These are phyloP conservation scores for Sporothrix schenckii DNA, from an alignment of 2,329 filamentous ascomycete genomes.

Conservation along the genomic window DNA sequence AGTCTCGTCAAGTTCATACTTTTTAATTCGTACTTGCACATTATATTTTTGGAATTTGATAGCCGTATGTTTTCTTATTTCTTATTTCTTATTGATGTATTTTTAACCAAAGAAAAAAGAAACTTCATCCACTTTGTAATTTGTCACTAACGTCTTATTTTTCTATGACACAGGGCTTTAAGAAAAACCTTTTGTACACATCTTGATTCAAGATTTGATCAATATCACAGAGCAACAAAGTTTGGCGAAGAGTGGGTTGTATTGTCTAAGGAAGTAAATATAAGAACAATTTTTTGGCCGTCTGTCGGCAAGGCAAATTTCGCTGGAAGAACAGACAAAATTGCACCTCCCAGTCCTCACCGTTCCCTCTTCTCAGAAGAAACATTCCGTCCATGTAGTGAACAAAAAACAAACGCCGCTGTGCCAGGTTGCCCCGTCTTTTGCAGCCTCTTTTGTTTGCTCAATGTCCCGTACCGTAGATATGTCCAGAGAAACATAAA, in stretches of 20 bases:
- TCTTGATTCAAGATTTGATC: not conserved
- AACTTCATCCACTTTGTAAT: no score
- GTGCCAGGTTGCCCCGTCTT: not conserved
- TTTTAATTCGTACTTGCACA: no score
- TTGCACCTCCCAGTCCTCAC: slow-evolving; percentile 18
- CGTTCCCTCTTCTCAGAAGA: slow-evolving; percentile 18
- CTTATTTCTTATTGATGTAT: no score
- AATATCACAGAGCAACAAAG: not conserved
- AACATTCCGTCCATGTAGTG: not conserved
- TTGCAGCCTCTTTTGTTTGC: not conserved
- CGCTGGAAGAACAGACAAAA: slow-evolving; percentile 22
- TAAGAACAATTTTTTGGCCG: slow-evolving; percentile 31
- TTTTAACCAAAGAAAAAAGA: no score
- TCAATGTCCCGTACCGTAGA: slow-evolving; percentile 7
- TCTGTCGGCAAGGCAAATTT: slow-evolving; percentile 10
- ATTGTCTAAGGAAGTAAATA: slow-evolving; percentile 29
- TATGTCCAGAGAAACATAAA: slow-evolving; percentile 24
- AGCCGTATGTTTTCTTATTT: no score
- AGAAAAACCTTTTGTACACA: no score
- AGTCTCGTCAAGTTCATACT: no score
- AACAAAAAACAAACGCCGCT: not conserved
- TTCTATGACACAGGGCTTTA: no score
- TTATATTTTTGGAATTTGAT: no score
- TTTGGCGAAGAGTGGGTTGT: slow-evolving; percentile 32
- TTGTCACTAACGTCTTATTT: no score